A percentile compares a stretch with the other conserved stretches of the same genome.
Evolutionary conservation across 768 basidiomycete species (phyloP).

Genomic region (Tulasnella sp.): DNA sequence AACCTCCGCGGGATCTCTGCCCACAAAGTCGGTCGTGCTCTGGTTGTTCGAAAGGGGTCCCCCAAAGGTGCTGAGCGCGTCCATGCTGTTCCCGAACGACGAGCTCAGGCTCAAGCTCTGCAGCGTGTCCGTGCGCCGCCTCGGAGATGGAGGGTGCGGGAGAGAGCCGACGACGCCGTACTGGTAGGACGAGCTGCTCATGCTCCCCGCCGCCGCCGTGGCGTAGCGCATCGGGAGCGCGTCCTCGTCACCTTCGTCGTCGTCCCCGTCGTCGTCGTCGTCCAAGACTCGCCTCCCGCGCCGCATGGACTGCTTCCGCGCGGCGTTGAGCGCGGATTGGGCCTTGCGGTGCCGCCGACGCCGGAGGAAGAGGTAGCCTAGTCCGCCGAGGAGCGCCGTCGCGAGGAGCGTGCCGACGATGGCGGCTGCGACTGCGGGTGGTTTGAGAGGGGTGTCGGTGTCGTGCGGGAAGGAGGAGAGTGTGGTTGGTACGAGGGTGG

Average conservation of each 20-base stretch:
- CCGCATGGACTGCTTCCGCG: neutral
- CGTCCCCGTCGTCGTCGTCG: conserved; percentile 1
- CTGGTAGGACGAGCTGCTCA: neutral
- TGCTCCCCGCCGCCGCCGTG: neutral
- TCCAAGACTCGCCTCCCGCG: neutral
- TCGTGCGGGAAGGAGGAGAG: conserved; percentile 1
- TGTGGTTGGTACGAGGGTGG: conserved; percentile 5
- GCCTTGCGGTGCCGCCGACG: neutral
- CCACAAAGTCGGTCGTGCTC: neutral
- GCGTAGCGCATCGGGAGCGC: neutral
- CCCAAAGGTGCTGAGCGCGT: no score
- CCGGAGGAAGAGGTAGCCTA: neutral
- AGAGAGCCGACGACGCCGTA: neutral
- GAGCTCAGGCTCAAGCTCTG: neutral
- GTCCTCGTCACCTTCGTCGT: neutral
- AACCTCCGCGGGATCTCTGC: neutral
- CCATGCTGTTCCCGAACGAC: no score
- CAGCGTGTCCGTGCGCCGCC: neutral
- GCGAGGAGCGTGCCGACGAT: conserved; percentile 7
- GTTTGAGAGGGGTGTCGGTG: neutral
- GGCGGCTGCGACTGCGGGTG: neutral
- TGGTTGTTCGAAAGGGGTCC: neutral
- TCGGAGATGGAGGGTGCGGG: neutral
- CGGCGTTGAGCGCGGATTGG: neutral
- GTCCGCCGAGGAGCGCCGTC: neutral